Percentiles rank a stretch among this genome's conserved stretches.
phyloP scores from a whole-genome alignment of 345 rosid genomes.

The Rhizophora apiculata region DNA sequence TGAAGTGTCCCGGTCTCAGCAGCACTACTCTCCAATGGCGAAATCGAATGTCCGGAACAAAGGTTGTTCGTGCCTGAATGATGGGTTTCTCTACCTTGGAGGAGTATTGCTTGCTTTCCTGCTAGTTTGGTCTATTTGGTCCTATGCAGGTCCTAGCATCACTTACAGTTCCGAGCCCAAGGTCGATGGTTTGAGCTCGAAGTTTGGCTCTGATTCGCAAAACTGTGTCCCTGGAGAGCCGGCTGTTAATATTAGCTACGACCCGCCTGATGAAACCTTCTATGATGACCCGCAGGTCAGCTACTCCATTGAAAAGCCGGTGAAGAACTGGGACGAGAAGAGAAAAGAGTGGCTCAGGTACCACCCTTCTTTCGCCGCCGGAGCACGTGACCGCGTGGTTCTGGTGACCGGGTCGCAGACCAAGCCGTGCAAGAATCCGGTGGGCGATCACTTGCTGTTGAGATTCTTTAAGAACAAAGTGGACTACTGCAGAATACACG shows the following conservation, averaged over 20 bases:
- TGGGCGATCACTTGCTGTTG: conserved; percentile 84
- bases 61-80: conserved; percentile 33
- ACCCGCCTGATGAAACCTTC: conserved; percentile 58
- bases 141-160: conserved; percentile 29
- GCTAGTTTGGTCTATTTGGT: conserved; percentile 66
- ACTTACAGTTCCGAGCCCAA: conserved; percentile 17
- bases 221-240: conserved; percentile 19
- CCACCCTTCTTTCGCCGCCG: conserved; percentile 69
- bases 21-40: conserved; percentile 13
- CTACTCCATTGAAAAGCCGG: conserved; percentile 52
- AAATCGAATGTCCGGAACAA: conserved; percentile 28
- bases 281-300: conserved; percentile 74
- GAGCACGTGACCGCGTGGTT: conserved; percentile 55
- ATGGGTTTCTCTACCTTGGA: conserved; percentile 54
- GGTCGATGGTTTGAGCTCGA: conserved; percentile 4
- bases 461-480: conserved; percentile 88
- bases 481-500: conserved; percentile 84
- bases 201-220: neutral
- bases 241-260: conserved; percentile 38
- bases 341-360: conserved; percentile 59
- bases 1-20: conserved; percentile 8
- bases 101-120: conserved; percentile 59
- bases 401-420: conserved; percentile 88
- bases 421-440: conserved; percentile 70
- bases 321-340: conserved; percentile 78